Evolutionary conservation across 2,329 filamentous ascomycete genomes (phyloP), one percentile per base, ranked within the genome.

Genomic region (Monosporascus ibericus): DNA sequence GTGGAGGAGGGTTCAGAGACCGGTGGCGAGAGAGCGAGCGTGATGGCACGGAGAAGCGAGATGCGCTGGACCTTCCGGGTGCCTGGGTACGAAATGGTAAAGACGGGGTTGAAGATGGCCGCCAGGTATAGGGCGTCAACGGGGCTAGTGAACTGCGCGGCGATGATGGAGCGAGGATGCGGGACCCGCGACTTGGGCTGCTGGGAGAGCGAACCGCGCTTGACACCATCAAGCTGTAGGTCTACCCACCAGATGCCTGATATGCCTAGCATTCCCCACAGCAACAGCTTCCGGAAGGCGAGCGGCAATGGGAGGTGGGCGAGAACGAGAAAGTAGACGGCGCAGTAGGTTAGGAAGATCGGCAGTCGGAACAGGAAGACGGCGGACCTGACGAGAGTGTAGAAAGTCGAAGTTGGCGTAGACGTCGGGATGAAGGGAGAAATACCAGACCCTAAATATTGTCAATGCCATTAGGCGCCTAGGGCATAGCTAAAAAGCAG

Each of bases 231-330:
- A 59, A 99, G 90, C 70, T 96, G 92, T n/a, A 99, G 76, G 71
- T 99, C 94, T 52, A 96, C 86, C 92, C 92, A 97, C 91, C 92
- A 97, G 53, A 99, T 89, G 27, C 94, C 92, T 0, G 92, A 90
- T 54, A 95, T 87, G 38, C 85, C 87, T 61, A 99, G 81, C 59
- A 97, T 81, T 55, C 84, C 81, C 92, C 94, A 97, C 50, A 97
- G 74, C 48, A 90, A 83, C 14, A 88, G 83, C 72, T 97, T 97
- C 65, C 90, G 90, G 44, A 85, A 65, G 53, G 77, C 68, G 34
- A 74, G 70, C 15, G 80, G 80, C 20, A 83, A 67, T 0, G 91
- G 91, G 15, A 96, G 80, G 79, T 86, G 88, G 73, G 92, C 89
- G 50, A 97, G 79, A 55, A 96, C 63, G 55, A 88, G 67, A 68